Base-by-base conservation (phyloP, 129 eudicot genomes). In the Logfia minima region DNA sequence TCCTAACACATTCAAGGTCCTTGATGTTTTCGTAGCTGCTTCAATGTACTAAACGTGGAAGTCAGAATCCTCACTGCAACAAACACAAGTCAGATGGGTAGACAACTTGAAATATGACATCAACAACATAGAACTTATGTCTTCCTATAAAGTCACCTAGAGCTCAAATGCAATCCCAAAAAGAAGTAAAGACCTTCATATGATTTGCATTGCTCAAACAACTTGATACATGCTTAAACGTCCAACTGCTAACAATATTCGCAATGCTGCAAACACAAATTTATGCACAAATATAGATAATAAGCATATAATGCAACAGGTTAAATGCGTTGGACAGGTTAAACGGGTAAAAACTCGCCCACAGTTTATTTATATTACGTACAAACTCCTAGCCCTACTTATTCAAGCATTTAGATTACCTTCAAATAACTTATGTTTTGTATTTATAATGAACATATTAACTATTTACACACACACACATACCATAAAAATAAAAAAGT, bases 1-100 rank as follows among this genome's bases (percentile, higher is more conserved):
- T 76, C 10, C 92, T 92, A 14, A n/a, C 96, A 58, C 96, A 90
- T 76, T 92, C 97, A 65, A 92, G 96, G 79, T 92, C 98, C 85
- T 92, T 92, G 31, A 92, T 84, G 98, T 92, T 76, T 90, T 92
- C n/a, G 98, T 92, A 83, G 98, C 98, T 70, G 96, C 88, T 75
- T 90, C 98, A 60, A 89, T 92, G 82, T 92, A 92, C 80, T 88
- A 90, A 28, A 92, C 90, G 87, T 90, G 98, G 39, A 92, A 87
- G 3, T 92, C 96, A 60, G 92, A 89, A 84, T 92, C 96, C 89
- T 92, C 95, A 35, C 94, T 92, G 89, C 11, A 63, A 82, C 14
- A 69, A 5, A 0, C 17, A 48, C 55, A 48, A 48, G 55, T 48
- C 18, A 48, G 55, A n/a, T 48, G 17, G 17, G 17, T 17, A 48